Conservation (phyloP, 306 rosid species). For the Senna siamea region DNA sequence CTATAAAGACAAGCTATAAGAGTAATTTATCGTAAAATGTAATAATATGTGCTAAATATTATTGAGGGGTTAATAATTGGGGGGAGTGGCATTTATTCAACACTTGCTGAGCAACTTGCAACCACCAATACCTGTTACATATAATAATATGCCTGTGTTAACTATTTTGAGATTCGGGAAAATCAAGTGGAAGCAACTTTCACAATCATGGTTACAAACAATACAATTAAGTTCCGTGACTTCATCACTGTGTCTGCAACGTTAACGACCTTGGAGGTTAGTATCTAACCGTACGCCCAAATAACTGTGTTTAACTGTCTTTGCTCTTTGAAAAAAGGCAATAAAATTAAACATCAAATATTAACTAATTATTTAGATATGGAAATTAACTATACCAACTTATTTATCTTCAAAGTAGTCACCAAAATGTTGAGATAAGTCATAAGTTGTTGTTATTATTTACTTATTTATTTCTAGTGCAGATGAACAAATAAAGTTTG, state of each 20-base stretch:
- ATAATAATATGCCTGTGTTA: conserved; percentile 1
- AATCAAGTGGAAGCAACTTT: neutral
- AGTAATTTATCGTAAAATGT: no score
- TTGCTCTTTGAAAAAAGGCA: conserved; percentile 2
- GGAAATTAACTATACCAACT: neutral
- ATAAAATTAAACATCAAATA: conserved; percentile 31
- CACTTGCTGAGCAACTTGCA: conserved; percentile 27
- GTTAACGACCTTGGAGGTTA: conserved; percentile 19
- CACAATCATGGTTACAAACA: neutral
- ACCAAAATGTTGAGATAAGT: no score
- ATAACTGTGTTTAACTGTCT: conserved; percentile 16
- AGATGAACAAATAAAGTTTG: neutral
- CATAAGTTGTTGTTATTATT: no score
- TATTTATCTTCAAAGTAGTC: neutral
- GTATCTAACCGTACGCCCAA: conserved; percentile 14
- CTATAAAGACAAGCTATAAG: no score
- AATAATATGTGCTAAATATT: no score
- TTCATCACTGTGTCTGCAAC: conserved; percentile 22
- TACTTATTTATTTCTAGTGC: neutral
- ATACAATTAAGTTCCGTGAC: conserved; percentile 2
- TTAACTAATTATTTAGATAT: conserved; percentile 32
- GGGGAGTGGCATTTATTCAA: conserved; percentile 27
- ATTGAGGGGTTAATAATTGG: neutral
- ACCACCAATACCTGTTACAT: conserved; percentile 27
- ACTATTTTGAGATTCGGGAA: conserved; percentile 14